A percentile compares a stretch with the other conserved stretches of the same genome.
These are phyloP conservation scores for Volvariella surrecta DNA, from an alignment of 1,284 basidiomycete species.

Conservation along the genomic window DNA sequence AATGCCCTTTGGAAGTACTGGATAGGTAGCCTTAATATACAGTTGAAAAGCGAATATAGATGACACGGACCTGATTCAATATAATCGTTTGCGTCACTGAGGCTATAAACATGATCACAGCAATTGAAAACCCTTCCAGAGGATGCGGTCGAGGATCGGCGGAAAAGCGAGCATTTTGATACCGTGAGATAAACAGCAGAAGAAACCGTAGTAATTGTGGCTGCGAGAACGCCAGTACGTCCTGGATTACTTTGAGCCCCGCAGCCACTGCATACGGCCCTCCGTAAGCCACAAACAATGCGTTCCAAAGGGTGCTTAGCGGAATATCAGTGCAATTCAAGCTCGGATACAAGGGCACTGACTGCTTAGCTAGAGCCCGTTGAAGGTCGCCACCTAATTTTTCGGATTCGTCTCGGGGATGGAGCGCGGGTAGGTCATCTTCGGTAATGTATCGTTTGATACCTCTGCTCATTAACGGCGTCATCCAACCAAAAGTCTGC, in stretches of 20 bases:
- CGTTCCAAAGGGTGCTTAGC: constrained; percentile 57
- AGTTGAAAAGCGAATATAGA: not conserved
- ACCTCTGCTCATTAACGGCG: constrained; percentile 67
- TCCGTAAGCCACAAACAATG: constrained; percentile 75
- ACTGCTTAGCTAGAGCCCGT: constrained; percentile 52
- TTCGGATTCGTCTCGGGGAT: constrained; percentile 64
- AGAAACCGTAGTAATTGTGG: constrained; percentile 84
- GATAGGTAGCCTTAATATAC: constrained; percentile 1
- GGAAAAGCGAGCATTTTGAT: constrained; percentile 40
- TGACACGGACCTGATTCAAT: constrained; percentile 65
- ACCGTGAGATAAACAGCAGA: constrained; percentile 74
- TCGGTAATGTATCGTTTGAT: constrained; percentile 59
- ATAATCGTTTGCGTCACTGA: constrained; percentile 76
- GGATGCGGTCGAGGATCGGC: constrained; percentile 20
- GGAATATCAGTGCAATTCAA: not conserved
- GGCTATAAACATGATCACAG: constrained; percentile 71
- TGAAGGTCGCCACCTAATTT: constrained; percentile 63
- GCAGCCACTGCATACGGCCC: constrained; percentile 66
- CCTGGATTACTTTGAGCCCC: constrained; percentile 69
- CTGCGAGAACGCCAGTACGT: constrained; percentile 78
- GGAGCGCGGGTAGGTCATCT: constrained; percentile 65
- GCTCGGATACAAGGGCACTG: constrained; percentile 14
- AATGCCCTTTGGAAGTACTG: constrained; percentile 80
- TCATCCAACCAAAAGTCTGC: constrained; percentile 73
- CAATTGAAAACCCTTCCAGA: constrained; percentile 67